Evolutionary conservation across 1,284 basidiomycete species (phyloP).

Genomic region (Heterobasidion occidentale): DNA sequence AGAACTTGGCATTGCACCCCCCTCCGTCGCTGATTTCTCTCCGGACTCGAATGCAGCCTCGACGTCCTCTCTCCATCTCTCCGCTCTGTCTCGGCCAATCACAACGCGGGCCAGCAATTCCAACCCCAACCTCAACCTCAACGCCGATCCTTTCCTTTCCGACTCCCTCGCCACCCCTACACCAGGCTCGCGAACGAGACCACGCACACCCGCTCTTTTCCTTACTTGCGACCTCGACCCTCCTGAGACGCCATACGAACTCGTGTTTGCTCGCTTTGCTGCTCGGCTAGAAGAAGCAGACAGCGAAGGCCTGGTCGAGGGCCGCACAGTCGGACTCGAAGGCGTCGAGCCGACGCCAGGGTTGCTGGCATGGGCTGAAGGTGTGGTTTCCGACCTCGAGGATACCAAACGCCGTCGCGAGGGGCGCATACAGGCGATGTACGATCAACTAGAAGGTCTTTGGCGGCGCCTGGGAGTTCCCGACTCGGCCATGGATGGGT

Average conservation of each 20-base stretch:
- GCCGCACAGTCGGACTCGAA: slow-evolving; percentile 37
- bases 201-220: slow-evolving; percentile 11
- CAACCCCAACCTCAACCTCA: slow-evolving; percentile 6
- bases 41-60: slow-evolving; percentile 27
- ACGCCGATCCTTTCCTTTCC: slow-evolving; percentile 44
- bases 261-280: slow-evolving; percentile 57
- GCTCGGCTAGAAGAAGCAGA: slow-evolving; percentile 54
- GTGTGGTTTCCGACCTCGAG: slow-evolving; percentile 51
- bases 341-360: slow-evolving; percentile 62
- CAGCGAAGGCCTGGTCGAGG: slow-evolving; percentile 35
- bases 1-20: slow-evolving; percentile 65
- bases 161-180: slow-evolving; percentile 21
- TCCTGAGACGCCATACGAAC: slow-evolving; percentile 39
- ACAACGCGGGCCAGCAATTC: neutral
- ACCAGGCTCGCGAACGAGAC: slow-evolving; percentile 18
- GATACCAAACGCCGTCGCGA: slow-evolving; percentile 65
- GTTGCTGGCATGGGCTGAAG: slow-evolving; percentile 56
- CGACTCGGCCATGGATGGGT: slow-evolving; percentile 71
- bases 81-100: slow-evolving; percentile 32
- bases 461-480: slow-evolving; percentile 74
- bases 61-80: slow-evolving; percentile 29
- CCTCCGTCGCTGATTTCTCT: slow-evolving; percentile 38
- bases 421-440: slow-evolving; percentile 75
- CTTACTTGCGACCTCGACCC: slow-evolving; percentile 16
- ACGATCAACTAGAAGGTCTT: slow-evolving; percentile 76